Conservation (phyloP, 2,329 filamentous ascomycete species). For the Penicillium sp. region DNA sequence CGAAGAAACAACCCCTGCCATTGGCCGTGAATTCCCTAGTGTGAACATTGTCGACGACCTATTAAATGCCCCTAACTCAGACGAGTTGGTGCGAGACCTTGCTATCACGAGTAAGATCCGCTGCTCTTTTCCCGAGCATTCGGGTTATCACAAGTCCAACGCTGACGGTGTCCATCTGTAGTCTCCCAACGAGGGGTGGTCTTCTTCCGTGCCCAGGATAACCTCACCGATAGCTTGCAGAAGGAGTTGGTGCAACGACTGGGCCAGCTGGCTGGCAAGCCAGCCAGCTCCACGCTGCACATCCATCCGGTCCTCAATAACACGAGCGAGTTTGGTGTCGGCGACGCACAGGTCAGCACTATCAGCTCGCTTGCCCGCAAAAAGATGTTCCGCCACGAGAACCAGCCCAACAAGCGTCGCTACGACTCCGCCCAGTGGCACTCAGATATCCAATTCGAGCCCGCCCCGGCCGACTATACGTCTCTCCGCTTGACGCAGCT, state of each 20-base stretch:
- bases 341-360: constrained; percentile 61
- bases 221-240: constrained; percentile 60
- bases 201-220: constrained; percentile 65
- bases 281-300: constrained; percentile 56
- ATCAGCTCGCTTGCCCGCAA: constrained; percentile 59
- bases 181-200: constrained; percentile 68
- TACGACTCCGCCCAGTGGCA: constrained; percentile 52
- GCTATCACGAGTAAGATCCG: constrained; percentile 60
- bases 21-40: constrained; percentile 43
- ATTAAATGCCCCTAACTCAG: constrained; percentile 59
- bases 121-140: neutral
- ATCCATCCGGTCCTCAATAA: constrained; percentile 60
- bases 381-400: constrained; percentile 41
- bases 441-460: constrained; percentile 65
- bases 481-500: constrained; percentile 57
- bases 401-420: constrained; percentile 35
- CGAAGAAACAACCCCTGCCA: constrained; percentile 44
- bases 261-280: constrained; percentile 59
- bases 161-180: constrained; percentile 27
- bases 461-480: constrained; percentile 62
- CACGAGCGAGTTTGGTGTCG: constrained; percentile 52
- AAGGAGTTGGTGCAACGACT: constrained; percentile 62
- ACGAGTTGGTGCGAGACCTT: constrained; percentile 63
- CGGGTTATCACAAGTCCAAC: too few species aligned
- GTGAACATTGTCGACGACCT: constrained; percentile 49